Base-by-base conservation (phyloP, 208 protist species). In the Trypanosoma conorhini region DNA sequence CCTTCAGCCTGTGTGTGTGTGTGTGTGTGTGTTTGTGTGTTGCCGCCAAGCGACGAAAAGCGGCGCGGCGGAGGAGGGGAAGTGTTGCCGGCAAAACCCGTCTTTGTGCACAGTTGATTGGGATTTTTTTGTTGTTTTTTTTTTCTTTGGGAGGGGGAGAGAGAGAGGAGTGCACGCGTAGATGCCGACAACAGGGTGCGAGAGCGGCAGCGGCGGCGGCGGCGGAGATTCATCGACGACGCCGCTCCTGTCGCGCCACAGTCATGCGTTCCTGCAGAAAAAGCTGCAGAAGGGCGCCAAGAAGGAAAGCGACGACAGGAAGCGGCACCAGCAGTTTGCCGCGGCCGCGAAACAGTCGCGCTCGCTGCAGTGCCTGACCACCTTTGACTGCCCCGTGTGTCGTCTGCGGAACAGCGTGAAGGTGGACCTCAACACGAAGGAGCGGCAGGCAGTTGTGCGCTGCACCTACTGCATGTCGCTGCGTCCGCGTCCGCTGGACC, bases 371-470 rank as follows among this genome's bases (percentile, higher is more conserved):
- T 73, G 85, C 5, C 77, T 96, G 9, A 82, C 72, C 31, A 81
- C 66, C 50, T 96, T 96, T 46, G 78, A 92, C 79, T 96, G 91
- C 57, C 91, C 91, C 15, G 79, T 96, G 9, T 96, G 91, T 65
- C 72, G 80, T 30, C 81, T 86, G 24, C 76, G 77, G 51, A 89
- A 88, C 59, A 93, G 81, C 1, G 85, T 93, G 19, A 71, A 77
- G 22, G 83, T 96, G 3, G 79, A 88, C 17, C 62, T 91, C 15
- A 75, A 89, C 55, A 48, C 62, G 10, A 89, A 85, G 42, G 77
- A 77, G 10, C 42, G 68, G 22, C 61, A 81, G 46, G 88, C 88
- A 2, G 79, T 77, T 35, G 91, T 96, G 57, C 58, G 61, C 52
- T 96, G 91, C 68, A 81, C 72, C 15, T 84, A 93, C 72, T 96